Evolutionary conservation across 441 rosid species (phyloP).

Genomic region (Macaranga tanarius): DNA sequence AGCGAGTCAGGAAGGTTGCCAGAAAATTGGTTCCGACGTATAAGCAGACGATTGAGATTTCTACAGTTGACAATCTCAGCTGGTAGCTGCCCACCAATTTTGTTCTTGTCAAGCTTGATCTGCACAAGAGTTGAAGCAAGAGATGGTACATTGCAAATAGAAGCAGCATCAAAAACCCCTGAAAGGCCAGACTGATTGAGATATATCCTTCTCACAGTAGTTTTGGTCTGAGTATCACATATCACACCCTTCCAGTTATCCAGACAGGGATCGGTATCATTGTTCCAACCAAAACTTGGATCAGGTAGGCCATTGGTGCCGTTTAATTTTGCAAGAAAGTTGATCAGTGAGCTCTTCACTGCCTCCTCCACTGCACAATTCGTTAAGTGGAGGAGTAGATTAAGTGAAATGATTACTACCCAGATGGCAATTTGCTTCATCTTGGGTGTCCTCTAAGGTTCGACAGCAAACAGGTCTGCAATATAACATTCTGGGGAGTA

Average conservation of each 20-base stretch:
- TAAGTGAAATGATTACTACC: constrained; percentile 29
- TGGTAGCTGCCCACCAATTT: constrained; percentile 37
- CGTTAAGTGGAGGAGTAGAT: constrained; percentile 24
- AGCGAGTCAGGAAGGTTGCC: constrained; percentile 48
- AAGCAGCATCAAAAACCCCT: constrained; percentile 40
- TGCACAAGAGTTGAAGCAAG: constrained; percentile 33
- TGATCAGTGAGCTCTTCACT: constrained; percentile 31
- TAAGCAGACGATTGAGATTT: constrained; percentile 35
- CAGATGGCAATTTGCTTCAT: constrained; percentile 34
- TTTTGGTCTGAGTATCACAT: constrained; percentile 26
- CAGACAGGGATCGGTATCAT: constrained; percentile 45
- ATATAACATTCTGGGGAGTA: constrained; percentile 6
- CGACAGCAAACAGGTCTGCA: constrained; percentile 15
- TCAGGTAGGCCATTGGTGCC: constrained; percentile 24
- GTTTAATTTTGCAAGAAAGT: constrained; percentile 40
- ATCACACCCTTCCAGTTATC: constrained; percentile 32
- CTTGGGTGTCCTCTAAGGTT: background rate
- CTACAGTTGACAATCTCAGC: constrained; percentile 42
- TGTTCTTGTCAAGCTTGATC: constrained; percentile 36
- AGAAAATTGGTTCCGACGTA: constrained; percentile 37
- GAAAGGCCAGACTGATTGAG: constrained; percentile 38
- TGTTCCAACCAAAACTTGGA: constrained; percentile 36
- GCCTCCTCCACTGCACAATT: constrained; percentile 32
- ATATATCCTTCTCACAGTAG: constrained; percentile 28
- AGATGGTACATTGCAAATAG: constrained; percentile 38